These are phyloP conservation scores for Ophiostoma piceae DNA, from an alignment of 2,329 filamentous ascomycete genomes.

Conservation along the genomic window DNA sequence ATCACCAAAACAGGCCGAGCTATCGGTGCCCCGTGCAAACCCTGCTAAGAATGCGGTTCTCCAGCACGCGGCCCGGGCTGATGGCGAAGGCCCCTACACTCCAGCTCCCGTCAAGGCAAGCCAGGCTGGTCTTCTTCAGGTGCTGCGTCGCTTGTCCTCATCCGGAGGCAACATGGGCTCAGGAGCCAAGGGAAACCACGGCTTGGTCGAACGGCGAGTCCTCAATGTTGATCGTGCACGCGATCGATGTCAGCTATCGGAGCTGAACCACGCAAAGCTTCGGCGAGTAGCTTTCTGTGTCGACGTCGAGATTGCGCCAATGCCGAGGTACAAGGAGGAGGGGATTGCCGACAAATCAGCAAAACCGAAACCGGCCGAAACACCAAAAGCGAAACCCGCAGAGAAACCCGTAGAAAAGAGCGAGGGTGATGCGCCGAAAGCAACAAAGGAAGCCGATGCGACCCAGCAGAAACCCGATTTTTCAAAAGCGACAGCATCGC, in stretches of 20 bases:
- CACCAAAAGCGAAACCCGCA: constrained; percentile 28
- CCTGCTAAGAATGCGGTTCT: constrained; percentile 55
- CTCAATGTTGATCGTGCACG: constrained; percentile 80
- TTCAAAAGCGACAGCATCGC: neutral
- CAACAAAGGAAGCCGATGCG: constrained; percentile 46
- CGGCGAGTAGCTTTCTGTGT: constrained; percentile 91
- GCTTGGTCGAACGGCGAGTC: constrained; percentile 70
- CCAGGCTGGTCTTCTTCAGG: constrained; percentile 66
- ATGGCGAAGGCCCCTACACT: constrained; percentile 62
- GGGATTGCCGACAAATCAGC: constrained; percentile 50
- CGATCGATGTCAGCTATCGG: constrained; percentile 71
- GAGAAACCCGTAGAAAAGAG: constrained; percentile 53
- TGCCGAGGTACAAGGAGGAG: constrained; percentile 68
- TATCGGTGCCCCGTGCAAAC: constrained; percentile 45
- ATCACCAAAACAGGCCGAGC: constrained; percentile 39
- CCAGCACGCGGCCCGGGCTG: constrained; percentile 49
- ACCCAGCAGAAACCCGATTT: neutral
- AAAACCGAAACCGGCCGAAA: neutral
- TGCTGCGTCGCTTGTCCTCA: constrained; percentile 76
- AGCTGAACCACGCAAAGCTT: constrained; percentile 74
- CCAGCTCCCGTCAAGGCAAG: constrained; percentile 67
- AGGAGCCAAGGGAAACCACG: constrained; percentile 50
- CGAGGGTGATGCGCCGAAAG: constrained; percentile 69
- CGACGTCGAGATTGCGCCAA: constrained; percentile 91
- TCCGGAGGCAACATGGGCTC: constrained; percentile 45